Evolutionary conservation across 805 yeast genomes (phyloP).

Genomic region (Ogataea ganodermae): DNA sequence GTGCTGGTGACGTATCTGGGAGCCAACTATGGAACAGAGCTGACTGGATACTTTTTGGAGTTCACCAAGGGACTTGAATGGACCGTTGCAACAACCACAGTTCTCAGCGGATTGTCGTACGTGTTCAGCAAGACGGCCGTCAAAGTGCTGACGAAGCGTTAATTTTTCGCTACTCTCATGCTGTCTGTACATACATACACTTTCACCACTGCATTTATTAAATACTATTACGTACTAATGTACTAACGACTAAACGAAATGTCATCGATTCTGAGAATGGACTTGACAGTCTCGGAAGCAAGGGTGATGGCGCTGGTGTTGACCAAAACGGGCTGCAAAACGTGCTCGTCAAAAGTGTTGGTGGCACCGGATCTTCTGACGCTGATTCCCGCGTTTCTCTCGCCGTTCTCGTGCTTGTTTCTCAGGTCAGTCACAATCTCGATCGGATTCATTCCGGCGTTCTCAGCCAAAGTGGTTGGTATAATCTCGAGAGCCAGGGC

Average conservation of each 20-base stretch:
- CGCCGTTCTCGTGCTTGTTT: conserved; percentile 88
- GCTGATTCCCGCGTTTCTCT: conserved; percentile 90
- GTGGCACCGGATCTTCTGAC: conserved; percentile 93
- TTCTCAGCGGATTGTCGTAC: conserved; percentile 77
- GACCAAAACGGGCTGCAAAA: conserved; percentile 93
- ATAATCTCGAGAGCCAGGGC: conserved; percentile 90
- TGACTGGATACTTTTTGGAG: conserved; percentile 27
- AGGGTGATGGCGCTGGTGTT: conserved; percentile 91
- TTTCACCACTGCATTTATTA: conserved; percentile 1
- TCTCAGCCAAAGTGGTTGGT: conserved; percentile 93
- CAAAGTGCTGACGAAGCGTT: conserved; percentile 41
- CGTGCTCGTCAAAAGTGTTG: conserved; percentile 90
- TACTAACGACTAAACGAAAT: conserved; percentile 81
- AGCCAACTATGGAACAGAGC: conserved; percentile 27
- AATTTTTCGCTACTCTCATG: no score
- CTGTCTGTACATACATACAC: neutral
- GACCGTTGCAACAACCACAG: conserved; percentile 68
- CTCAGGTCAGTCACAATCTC: conserved; percentile 91
- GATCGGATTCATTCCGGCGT: conserved; percentile 90
- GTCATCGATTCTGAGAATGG: conserved; percentile 95
- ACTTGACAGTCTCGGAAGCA: conserved; percentile 95
- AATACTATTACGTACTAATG: neutral
- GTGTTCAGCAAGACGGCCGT: conserved; percentile 71
- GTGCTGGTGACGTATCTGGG: conserved; percentile 43
- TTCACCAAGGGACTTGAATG: conserved; percentile 43